A percentile compares a stretch with the other conserved stretches of the same genome.
Conservation (phyloP, 1,139 yeast species). For the Suhomyces atakaporum region DNA sequence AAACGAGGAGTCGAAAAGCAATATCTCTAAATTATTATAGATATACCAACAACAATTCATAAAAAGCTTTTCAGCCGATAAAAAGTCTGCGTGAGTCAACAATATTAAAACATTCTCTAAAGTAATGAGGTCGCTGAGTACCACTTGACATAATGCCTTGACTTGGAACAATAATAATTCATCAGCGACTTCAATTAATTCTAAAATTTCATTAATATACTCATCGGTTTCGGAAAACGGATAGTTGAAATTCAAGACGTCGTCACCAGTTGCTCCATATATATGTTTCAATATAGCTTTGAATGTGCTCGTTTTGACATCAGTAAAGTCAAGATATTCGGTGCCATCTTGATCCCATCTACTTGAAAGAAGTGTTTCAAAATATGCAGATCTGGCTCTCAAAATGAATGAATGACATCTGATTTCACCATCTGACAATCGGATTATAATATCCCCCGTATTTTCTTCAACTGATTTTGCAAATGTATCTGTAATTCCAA, state of each 20-base stretch:
- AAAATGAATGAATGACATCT: conserved; percentile 55
- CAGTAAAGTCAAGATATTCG: conserved; percentile 42
- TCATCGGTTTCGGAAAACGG: conserved; percentile 36
- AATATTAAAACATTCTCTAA: conserved; percentile 63
- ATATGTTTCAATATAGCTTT: conserved; percentile 53
- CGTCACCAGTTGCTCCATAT: conserved; percentile 53
- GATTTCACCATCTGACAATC: conserved; percentile 43
- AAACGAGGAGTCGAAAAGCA: conserved; percentile 53
- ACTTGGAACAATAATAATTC: conserved; percentile 62
- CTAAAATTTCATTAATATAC: conserved; percentile 58
- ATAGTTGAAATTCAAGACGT: conserved; percentile 44
- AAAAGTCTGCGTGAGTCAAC: conserved; percentile 53
- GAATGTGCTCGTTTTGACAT: conserved; percentile 49
- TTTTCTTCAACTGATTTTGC: conserved; percentile 13
- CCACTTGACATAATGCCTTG: conserved; percentile 61
- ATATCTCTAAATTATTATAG: conserved; percentile 62
- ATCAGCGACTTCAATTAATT: conserved; percentile 63
- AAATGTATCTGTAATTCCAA: conserved; percentile 2
- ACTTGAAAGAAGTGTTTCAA: conserved; percentile 57
- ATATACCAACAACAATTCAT: conserved; percentile 68
- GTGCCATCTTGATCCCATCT: conserved; percentile 49
- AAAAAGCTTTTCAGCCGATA: conserved; percentile 56
- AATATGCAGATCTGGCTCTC: conserved; percentile 59
- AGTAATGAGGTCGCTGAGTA: conserved; percentile 58
- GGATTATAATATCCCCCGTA: conserved; percentile 24